phyloP scores from a whole-genome alignment of 2,329 filamentous ascomycete genomes.

The Aspergillus sclerotialis region DNA sequence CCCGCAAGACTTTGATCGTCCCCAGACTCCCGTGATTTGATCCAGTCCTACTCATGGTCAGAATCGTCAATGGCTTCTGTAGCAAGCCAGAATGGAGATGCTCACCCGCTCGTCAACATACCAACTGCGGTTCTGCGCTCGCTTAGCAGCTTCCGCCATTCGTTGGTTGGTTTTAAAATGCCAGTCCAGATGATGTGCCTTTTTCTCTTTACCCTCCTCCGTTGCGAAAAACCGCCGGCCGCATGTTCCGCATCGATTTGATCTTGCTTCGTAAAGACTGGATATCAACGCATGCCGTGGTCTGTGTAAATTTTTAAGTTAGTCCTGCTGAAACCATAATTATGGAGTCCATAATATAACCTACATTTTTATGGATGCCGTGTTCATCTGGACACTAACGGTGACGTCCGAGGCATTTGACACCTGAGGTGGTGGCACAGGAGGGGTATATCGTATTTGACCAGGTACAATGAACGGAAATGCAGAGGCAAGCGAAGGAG shows the following conservation, averaged over 20 bases:
- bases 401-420: constrained; percentile 17
- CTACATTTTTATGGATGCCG: constrained; percentile 67
- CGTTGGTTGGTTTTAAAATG: constrained; percentile 91
- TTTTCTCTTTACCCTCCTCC: constrained; percentile 72
- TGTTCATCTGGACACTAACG: constrained; percentile 49
- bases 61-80: constrained; percentile 1
- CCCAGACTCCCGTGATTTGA: constrained; percentile 72
- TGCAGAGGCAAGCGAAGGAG: constrained; percentile 29
- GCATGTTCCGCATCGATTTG: constrained; percentile 85
- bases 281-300: constrained; percentile 68
- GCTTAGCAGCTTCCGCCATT: constrained; percentile 75
- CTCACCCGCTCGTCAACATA: constrained; percentile 81
- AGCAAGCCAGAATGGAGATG: constrained; percentile 9
- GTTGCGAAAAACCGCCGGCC: constrained; percentile 77
- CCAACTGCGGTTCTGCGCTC: constrained; percentile 87
- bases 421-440: constrained; percentile 27
- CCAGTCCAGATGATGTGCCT: constrained; percentile 93
- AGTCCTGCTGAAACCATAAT: constrained; percentile 7
- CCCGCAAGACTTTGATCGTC: constrained; percentile 50
- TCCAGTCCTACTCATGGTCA: constrained; percentile 65
- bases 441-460: constrained; percentile 29
- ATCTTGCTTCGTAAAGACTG: constrained; percentile 70
- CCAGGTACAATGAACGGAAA: constrained; percentile 35
- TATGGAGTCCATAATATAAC: constrained; percentile 24
- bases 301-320: constrained; percentile 34